Conservation (phyloP, 129 eudicot genomes). For the Kitagawia praeruptora region DNA sequence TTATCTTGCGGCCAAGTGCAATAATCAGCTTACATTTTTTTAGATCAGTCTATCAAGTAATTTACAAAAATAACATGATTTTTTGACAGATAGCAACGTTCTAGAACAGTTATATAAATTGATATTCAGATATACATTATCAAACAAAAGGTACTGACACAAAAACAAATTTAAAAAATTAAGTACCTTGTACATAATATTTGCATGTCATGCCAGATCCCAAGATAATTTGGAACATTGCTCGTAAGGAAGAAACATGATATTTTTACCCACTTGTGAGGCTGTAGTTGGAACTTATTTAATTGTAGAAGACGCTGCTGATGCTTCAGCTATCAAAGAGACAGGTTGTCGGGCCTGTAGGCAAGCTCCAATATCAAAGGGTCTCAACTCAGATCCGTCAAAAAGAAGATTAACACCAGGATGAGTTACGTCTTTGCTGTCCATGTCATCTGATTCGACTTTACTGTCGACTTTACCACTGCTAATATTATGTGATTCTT, state of each 20-base stretch:
- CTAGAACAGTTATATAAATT: not conserved
- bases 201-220: not conserved
- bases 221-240: not conserved
- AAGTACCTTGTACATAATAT: not conserved
- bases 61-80: not conserved
- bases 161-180: not conserved
- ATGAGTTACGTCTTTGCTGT: conserved; percentile 67
- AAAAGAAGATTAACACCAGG: conserved; percentile 92
- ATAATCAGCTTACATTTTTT: not conserved
- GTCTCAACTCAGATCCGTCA: conserved; percentile 86
- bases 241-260: conserved; percentile 4
- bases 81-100: not conserved
- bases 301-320: conserved; percentile 62
- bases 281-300: conserved; percentile 33
- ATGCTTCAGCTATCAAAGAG: conserved; percentile 80
- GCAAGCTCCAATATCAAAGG: conserved; percentile 95
- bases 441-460: conserved; percentile 60
- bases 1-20: not conserved
- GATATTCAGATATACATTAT: not conserved
- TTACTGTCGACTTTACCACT: conserved; percentile 47
- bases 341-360: conserved; percentile 97
- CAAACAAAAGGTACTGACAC: not conserved
- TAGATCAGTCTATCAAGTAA: not conserved
- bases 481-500: conserved; percentile 43
- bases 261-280: conserved; percentile 20